phyloP scores from a whole-genome alignment of 139 green algal genomes.

The Closterium sp. region DNA sequence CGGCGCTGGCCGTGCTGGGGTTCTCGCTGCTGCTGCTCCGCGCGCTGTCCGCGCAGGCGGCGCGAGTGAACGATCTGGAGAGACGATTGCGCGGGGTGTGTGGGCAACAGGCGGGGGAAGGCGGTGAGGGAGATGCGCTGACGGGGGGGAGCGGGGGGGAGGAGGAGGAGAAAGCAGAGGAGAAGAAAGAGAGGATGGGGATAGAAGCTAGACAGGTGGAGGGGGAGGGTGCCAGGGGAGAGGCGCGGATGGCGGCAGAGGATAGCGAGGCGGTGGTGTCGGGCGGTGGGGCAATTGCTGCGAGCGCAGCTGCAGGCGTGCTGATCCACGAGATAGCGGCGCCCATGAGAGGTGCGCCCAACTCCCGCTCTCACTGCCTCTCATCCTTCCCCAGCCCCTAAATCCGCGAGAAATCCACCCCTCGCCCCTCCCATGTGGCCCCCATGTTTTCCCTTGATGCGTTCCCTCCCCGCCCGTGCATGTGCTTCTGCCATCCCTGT shows the following conservation, averaged over 20 bases:
- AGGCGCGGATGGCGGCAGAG: not conserved
- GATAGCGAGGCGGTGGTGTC: not conserved
- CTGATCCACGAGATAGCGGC: not conserved
- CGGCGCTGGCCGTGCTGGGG: not conserved
- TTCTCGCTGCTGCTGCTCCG: not conserved
- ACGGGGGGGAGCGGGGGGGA: not conserved
- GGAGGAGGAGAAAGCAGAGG: not conserved
- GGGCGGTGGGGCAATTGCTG: not conserved
- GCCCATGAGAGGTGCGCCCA: not conserved
- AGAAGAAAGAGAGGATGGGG: not conserved
- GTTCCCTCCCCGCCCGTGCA: too few species aligned
- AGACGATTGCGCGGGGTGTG: not conserved
- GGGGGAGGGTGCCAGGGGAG: not conserved
- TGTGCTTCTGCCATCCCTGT: too few species aligned
- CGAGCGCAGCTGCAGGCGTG: not conserved
- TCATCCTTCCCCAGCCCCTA: too few species aligned
- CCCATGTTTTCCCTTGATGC: too few species aligned
- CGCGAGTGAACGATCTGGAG: not conserved
- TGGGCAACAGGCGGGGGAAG: not conserved
- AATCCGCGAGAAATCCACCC: too few species aligned
- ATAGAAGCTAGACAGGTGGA: not conserved
- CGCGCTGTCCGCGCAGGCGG: not conserved
- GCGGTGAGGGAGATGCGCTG: too few species aligned
- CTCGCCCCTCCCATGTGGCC: too few species aligned
- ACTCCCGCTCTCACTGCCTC: not conserved